phyloP scores from a whole-genome alignment of 805 yeast genomes.

The Komagataella populi region DNA sequence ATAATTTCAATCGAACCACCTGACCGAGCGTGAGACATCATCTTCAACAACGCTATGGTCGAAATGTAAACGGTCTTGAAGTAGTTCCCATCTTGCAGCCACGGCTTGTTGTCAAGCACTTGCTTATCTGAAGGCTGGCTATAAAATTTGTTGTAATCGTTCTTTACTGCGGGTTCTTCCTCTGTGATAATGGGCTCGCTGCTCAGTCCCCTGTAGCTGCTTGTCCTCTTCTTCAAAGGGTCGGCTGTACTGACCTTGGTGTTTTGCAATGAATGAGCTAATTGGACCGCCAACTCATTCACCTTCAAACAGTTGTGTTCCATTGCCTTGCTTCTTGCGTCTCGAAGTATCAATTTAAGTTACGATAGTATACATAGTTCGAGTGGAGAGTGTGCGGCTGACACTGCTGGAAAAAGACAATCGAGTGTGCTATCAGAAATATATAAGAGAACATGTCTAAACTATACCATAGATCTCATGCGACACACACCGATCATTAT shows the following conservation, averaged over 20 bases:
- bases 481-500: not conserved
- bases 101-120: conserved; percentile 24
- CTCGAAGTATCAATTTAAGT: not conserved
- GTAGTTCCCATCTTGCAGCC: conserved; percentile 44
- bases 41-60: conserved; percentile 57
- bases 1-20: conserved; percentile 87
- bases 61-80: conserved; percentile 55
- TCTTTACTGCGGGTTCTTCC: not conserved
- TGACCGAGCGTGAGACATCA: conserved; percentile 65
- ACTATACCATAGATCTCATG: not conserved
- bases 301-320: not conserved
- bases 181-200: not conserved
- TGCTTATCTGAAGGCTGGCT: not conserved
- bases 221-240: not conserved
- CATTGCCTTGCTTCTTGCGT: not conserved
- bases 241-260: not conserved
- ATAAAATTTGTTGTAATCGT: not conserved
- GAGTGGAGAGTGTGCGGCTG: not conserved
- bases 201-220: not conserved
- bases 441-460: not conserved
- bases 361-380: too few species aligned
- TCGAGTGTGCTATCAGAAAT: not conserved
- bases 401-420: too few species aligned
- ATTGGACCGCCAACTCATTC: not conserved
- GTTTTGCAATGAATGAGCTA: not conserved